phyloP scores from a whole-genome alignment of 768 basidiomycete species.

The Goffeauzyma gilvescens region DNA sequence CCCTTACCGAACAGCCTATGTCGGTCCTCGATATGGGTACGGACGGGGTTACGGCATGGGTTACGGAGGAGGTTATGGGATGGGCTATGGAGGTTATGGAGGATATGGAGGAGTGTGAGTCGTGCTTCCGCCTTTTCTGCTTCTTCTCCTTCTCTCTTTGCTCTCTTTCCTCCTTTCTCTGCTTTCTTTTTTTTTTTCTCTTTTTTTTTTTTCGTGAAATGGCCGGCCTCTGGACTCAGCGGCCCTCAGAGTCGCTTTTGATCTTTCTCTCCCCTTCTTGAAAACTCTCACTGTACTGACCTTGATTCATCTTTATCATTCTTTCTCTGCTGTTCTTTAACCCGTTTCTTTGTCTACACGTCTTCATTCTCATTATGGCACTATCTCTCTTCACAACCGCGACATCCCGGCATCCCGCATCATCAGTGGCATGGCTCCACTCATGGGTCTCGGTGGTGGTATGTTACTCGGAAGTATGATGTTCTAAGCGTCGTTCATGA shows the following conservation, averaged over 20 bases:
- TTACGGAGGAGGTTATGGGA: not conserved
- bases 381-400: too few relatives aligned
- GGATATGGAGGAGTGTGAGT: not conserved
- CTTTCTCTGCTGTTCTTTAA: too few relatives aligned
- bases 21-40: slow-evolving; percentile 8
- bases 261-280: not conserved
- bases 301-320: not conserved
- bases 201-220: not conserved
- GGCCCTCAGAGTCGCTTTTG: slow-evolving; percentile 1
- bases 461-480: not conserved
- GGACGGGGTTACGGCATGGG: not conserved
- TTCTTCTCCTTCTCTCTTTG: too few relatives aligned
- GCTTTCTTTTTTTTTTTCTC: not conserved
- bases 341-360: too few relatives aligned
- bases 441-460: not conserved
- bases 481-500: not conserved
- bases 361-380: too few relatives aligned
- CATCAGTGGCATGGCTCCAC: not conserved
- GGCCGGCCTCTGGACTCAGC: not conserved
- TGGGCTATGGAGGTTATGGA: not conserved
- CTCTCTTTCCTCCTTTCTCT: too few relatives aligned
- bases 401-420: too few relatives aligned
- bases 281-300: not conserved
- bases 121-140: too few relatives aligned
- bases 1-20: slow-evolving; percentile 9